Evolutionary conservation across 2,329 filamentous ascomycete species (phyloP).

Genomic region (Fulvia fulva): DNA sequence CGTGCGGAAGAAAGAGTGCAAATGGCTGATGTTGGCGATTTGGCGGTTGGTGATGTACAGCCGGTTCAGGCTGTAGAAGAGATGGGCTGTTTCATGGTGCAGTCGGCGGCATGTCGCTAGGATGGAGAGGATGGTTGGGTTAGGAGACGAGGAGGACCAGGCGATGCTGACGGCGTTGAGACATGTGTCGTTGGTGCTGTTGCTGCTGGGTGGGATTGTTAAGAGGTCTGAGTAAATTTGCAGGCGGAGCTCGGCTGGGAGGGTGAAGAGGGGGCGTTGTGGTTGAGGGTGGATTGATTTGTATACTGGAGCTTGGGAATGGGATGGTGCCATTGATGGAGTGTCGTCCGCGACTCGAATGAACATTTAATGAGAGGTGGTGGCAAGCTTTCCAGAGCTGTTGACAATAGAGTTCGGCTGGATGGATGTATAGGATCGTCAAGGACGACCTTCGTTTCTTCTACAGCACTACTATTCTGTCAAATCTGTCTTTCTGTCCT

Average conservation of each 20-base stretch:
- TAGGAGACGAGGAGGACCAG: neutral
- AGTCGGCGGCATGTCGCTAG: neutral
- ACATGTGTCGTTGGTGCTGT: slow-evolving; percentile 3
- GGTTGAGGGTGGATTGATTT: neutral
- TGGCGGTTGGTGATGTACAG: neutral
- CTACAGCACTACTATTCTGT: neutral
- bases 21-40: neutral
- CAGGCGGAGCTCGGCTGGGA: slow-evolving; percentile 1
- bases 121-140: neutral
- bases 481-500: neutral
- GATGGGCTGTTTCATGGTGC: neutral
- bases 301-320: neutral
- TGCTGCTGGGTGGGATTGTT: neutral
- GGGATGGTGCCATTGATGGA: neutral
- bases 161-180: neutral
- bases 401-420: neutral
- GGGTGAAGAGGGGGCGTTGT: slow-evolving; percentile 1
- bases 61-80: neutral
- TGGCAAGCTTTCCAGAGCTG: neutral
- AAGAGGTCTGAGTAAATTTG: neutral
- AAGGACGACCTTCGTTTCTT: neutral
- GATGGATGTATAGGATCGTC: neutral
- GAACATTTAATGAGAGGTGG: neutral
- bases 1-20: neutral
- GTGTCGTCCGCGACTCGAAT: neutral